Evolutionary conservation across 2,329 filamentous ascomycete species (phyloP).

Genomic region (Fusarium sp.): DNA sequence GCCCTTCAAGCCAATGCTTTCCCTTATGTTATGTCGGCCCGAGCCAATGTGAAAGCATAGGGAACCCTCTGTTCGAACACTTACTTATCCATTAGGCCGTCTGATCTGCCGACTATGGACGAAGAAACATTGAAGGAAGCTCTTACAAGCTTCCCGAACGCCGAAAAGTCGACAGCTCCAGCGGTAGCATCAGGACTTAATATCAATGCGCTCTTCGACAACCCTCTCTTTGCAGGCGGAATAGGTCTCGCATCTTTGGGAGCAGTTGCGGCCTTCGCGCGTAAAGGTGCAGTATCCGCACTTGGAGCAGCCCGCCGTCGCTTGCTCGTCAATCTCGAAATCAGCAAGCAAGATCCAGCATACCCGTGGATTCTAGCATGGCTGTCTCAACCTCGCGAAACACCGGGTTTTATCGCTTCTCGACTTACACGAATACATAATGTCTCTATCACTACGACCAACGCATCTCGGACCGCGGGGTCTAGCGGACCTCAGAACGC

Average conservation of each 20-base stretch:
- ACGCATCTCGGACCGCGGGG: conserved; percentile 68
- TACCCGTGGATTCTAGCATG: conserved; percentile 96
- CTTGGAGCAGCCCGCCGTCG: conserved; percentile 82
- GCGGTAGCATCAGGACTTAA: conserved; percentile 53
- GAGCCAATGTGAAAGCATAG: conserved; percentile 21
- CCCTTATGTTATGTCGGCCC: not conserved
- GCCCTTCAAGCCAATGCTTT: not conserved
- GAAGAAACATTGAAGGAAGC: conserved; percentile 32
- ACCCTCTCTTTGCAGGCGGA: conserved; percentile 75
- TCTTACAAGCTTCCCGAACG: conserved; percentile 35
- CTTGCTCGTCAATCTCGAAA: conserved; percentile 94
- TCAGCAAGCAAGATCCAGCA: conserved; percentile 91
- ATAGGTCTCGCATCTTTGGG: conserved; percentile 92
- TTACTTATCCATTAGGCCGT: conserved; percentile 12
- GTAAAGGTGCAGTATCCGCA: conserved; percentile 77
- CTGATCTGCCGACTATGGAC: conserved; percentile 22
- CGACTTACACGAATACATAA: conserved; percentile 70
- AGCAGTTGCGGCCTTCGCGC: conserved; percentile 81
- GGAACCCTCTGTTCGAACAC: conserved; percentile 15
- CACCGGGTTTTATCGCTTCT: conserved; percentile 67
- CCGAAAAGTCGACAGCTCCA: conserved; percentile 49
- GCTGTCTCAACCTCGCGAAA: conserved; percentile 84
- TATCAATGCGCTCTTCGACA: conserved; percentile 70
- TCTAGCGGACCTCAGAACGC: conserved; percentile 76
- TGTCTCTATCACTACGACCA: conserved; percentile 68